Evolutionary conservation across 176 grass and related monocot species (phyloP), one percentile per base, ranked within the genome.

Genomic region (Triticum monococcum): DNA sequence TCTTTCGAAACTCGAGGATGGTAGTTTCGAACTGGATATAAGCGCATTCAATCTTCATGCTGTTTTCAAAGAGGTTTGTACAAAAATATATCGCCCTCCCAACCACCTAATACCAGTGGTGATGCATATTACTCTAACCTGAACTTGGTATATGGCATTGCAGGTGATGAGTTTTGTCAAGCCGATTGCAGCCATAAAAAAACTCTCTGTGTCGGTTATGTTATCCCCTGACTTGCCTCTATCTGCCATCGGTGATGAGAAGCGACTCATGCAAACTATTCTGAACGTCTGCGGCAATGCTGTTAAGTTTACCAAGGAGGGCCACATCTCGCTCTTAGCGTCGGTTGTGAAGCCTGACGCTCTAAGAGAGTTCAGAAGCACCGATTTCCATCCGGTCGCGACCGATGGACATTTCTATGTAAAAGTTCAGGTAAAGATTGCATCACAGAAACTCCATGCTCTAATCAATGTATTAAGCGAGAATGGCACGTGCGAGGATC

Each of bases 231-330:
- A 94, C 65, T 16, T 94, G 56, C 92, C 92, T 0, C 81, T 91
- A 20, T 89, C 74, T 26, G 84, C 87, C 23, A 60, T 89, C 40
- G 92, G 92, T 54, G 92, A 94, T 73, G 92, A 91, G 64, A 91
- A 94, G 45, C 84, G 89, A 9, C 89, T 94, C 1, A 81, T 94
- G 89, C 92, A 91, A 62, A 91, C 88, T 20, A 87, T 94, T 50
- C 72, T 94, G 17, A 94, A 94, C 23, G 74, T 94, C 61, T 86
- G 79, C 72, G 92, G 92, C 14, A 94, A 94, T 59, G 92, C 92
- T 4, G 87, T 94, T 33, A 94, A 94, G 77, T 94, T 91, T 36
- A 94, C 92, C n/a, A 94, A 87, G 80, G 92, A 91, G 84, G 92
- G 92, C 2, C 86, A 91, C 61, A 85, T 94, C 36, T 85, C 92